These are phyloP conservation scores for slime mould (Dictyostelium discoideum) DNA, from an alignment of 78 protist species.

Conservation along the genomic window dicty_2.7 NC_007090.3:1569501-1570000, in stretches of 20 bases:
- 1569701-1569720: constrained; percentile 52
- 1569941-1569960: background rate
- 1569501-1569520: constrained; percentile 30
- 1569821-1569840: constrained; percentile 28
- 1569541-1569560: constrained; percentile 79
- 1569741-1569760: constrained; percentile 61
- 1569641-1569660: constrained; percentile 62
- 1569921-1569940: background rate
- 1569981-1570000: constrained; percentile 32
- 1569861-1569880: constrained; percentile 59
- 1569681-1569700: constrained; percentile 33
- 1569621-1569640: constrained; percentile 65
- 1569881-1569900: constrained; percentile 61
- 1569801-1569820: constrained; percentile 11
- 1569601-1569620: constrained; percentile 51
- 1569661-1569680: constrained; percentile 31
- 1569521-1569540: constrained; percentile 48
- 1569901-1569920: background rate
- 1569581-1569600: constrained; percentile 72
- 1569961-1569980: background rate
- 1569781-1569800: background rate
- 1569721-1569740: constrained; percentile 74
- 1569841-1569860: constrained; percentile 45
- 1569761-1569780: background rate
- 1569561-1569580: constrained; percentile 49